Base-by-base conservation (phyloP, 2,329 filamentous ascomycete genomes). In the Aspergillus glaucus region DNA sequence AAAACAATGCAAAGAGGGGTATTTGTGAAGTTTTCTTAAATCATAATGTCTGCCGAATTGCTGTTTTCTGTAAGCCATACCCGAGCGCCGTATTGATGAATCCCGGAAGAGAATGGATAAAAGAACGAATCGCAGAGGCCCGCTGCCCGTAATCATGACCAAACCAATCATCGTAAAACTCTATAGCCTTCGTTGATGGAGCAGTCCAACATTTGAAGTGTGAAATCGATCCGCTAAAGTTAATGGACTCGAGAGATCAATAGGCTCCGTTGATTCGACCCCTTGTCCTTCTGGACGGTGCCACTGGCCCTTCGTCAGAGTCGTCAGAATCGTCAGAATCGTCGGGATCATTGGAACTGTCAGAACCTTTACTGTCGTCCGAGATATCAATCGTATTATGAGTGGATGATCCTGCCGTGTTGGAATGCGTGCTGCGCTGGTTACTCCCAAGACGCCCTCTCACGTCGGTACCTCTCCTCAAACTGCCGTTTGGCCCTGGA, bases 301-400 rank as follows among this genome's bases (percentile, higher is more conserved):
- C 50, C 40, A 62, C 54, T 15, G 59, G 60, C 2, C 54, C 60
- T 45, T 65, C 61, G 30, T 66, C 64, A 22, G 61, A 64, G 28
- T 64, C 62, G 14, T 43, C 41, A n/a, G 30, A 22, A 14, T 44
- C 42, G 12, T 26, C 12, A 10, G 26, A 21, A 45, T 61, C 58
- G 15, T 63, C 58, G 6, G 62, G 10, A 30, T 44, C 60, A 30
- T 66, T 63, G 15, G 59, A 64, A 24, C 62, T 60, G 7, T 39
- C 34, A 2, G 24, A 22, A 26, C 64, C 60, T 26, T 66, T 63
- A 19, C 60, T 63, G 28, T 64, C 62, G 14, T 43, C 41, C 5
- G 30, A n/a, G 19, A 40, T 40, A 34, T 45, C 46, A 28, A 65
- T 63, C 14, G 61, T 60, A 48, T 59, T 55, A 19, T 21, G 42